phyloP scores from a whole-genome alignment of 257 asterid genomes.

The Lycium barbarum region DNA sequence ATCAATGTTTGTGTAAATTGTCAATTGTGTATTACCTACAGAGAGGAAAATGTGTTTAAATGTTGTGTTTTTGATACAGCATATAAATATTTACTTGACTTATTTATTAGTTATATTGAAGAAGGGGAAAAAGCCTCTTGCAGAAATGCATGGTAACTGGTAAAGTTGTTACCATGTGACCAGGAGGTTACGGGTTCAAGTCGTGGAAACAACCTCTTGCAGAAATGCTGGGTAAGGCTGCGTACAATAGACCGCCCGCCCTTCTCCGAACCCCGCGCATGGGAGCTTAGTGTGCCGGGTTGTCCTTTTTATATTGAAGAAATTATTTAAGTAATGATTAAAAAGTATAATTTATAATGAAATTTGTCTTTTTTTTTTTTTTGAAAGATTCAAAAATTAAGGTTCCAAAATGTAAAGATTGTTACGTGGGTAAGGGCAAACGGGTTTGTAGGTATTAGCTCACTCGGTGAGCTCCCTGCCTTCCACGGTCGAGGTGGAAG shows the following conservation, averaged over 20 bases:
- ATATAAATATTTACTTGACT: too few relatives aligned
- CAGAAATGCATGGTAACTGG: too few relatives aligned
- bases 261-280: too few relatives aligned
- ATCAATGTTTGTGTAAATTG: background rate
- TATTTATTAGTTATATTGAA: too few relatives aligned
- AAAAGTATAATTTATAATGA: background rate
- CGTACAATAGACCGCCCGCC: too few relatives aligned
- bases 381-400: background rate
- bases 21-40: background rate
- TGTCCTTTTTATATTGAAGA: background rate
- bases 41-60: background rate
- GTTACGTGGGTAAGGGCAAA: background rate
- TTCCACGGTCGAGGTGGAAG: background rate
- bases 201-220: too few relatives aligned
- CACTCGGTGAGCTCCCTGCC: background rate
- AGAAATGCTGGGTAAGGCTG: too few relatives aligned
- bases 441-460: background rate
- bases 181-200: too few relatives aligned
- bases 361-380: background rate
- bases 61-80: too few relatives aligned
- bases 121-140: too few relatives aligned
- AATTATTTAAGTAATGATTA: background rate
- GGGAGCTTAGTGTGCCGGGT: too few relatives aligned
- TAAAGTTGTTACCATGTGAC: too few relatives aligned
- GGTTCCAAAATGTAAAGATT: background rate